Evolutionary conservation across 1,284 basidiomycete genomes (phyloP).

Genomic region (Boletellus deceptivus): DNA sequence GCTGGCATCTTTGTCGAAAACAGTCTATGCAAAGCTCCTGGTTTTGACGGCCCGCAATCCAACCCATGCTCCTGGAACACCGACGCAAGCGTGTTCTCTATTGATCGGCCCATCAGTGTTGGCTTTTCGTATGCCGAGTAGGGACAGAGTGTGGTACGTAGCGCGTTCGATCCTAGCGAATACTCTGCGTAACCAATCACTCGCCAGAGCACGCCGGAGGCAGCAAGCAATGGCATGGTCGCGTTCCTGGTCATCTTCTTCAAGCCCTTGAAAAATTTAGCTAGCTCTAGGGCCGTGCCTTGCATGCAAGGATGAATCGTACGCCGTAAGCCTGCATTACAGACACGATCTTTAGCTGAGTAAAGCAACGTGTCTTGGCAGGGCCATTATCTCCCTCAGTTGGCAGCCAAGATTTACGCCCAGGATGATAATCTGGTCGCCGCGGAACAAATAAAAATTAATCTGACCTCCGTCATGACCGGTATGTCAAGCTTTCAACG

Average conservation of each 20-base stretch:
- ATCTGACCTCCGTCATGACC: slow-evolving; percentile 76
- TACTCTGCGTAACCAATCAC: neutral
- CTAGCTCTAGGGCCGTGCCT: slow-evolving; percentile 50
- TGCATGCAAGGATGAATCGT: slow-evolving; percentile 63
- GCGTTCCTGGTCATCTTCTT: slow-evolving; percentile 65
- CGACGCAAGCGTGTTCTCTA: slow-evolving; percentile 55
- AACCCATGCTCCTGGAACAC: slow-evolving; percentile 57
- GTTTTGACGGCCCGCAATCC: slow-evolving; percentile 38
- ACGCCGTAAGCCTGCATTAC: slow-evolving; percentile 38
- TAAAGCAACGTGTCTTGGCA: slow-evolving; percentile 21
- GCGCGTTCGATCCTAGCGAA: neutral
- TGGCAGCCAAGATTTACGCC: slow-evolving; percentile 75
- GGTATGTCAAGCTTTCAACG: slow-evolving; percentile 42
- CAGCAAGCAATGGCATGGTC: slow-evolving; percentile 59
- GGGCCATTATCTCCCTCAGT: slow-evolving; percentile 82
- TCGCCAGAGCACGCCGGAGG: slow-evolving; percentile 45
- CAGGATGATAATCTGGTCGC: slow-evolving; percentile 61
- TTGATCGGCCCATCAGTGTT: slow-evolving; percentile 64
- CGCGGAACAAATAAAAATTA: slow-evolving; percentile 67
- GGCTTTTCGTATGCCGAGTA: slow-evolving; percentile 64
- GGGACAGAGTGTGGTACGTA: slow-evolving; percentile 47
- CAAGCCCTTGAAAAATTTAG: slow-evolving; percentile 49
- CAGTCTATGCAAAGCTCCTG: slow-evolving; percentile 38
- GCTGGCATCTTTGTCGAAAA: slow-evolving; percentile 13
- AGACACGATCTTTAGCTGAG: neutral